These are phyloP conservation scores for Penicillium pancosmium DNA, from an alignment of 495 filamentous ascomycete species.

Conservation along the genomic window DNA sequence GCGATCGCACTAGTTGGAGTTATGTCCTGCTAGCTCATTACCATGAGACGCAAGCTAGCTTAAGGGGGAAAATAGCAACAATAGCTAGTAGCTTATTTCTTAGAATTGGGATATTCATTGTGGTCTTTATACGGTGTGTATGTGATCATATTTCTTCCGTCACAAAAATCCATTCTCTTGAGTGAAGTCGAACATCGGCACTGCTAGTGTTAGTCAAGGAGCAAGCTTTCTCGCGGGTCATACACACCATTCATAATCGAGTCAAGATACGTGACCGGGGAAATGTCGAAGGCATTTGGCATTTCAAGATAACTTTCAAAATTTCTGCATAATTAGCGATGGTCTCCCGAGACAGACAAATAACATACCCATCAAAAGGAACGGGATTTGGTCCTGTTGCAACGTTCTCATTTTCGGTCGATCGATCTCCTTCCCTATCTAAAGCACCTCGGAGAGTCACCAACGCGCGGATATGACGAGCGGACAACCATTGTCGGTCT, in stretches of 20 bases:
- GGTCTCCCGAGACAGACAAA: neutral
- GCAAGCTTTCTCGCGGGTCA: neutral
- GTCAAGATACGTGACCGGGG: slow-evolving; percentile 38
- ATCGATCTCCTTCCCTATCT: slow-evolving; percentile 19
- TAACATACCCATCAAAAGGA: slow-evolving; percentile 16
- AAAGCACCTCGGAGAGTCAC: slow-evolving; percentile 32
- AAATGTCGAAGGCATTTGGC: slow-evolving; percentile 24
- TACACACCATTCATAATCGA: slow-evolving; percentile 42
- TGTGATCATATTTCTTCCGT: neutral
- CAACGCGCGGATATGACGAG: slow-evolving; percentile 37
- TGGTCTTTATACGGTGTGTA: no score
- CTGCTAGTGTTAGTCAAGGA: slow-evolving; percentile 11
- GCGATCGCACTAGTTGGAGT: no score
- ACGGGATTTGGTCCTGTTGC: slow-evolving; percentile 2
- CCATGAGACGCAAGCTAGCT: no score
- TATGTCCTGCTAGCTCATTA: no score
- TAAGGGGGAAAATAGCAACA: no score
- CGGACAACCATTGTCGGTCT: slow-evolving; percentile 38
- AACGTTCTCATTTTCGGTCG: slow-evolving; percentile 9
- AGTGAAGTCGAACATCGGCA: slow-evolving; percentile 35
- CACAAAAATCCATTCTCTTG: slow-evolving; percentile 23
- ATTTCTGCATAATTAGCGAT: slow-evolving; percentile 4
- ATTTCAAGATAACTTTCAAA: slow-evolving; percentile 15
- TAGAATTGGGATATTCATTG: no score
- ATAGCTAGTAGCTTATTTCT: no score